Evolutionary conservation across 768 basidiomycete species (phyloP), one percentile per base, ranked within the genome.

Genomic region (Hysterangium stoloniferum): DNA sequence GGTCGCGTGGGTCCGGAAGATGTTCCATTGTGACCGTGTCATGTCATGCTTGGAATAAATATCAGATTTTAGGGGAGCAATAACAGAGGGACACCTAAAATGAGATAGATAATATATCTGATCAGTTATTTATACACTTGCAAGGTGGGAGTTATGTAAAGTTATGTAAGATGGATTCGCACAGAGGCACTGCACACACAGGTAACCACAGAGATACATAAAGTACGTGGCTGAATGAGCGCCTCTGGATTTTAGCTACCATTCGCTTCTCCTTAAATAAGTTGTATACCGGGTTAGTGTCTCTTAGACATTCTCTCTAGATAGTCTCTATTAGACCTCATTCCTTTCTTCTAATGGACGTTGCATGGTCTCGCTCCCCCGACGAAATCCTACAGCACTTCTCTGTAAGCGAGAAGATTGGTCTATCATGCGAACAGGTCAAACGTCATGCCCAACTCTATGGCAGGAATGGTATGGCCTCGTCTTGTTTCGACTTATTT

Each of bases 311-410:
- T 2, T 40, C 31, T 52, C 28, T 24, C 29, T 50, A 43, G 41
- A 36, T 42, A 52, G 47, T 29, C 20, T 31, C 49, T 45, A 8
- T 28, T 48, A 22, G 47, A 27, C 13, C 19, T 15, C 12, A 17
- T 37, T 38, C 37, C 46, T 47, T 33, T 53, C 58, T 52, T 56
- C 55, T 57, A 59, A 79, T 88, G 75, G 82, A 88, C 54, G 67
- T 71, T 52, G 87, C 90, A 41, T 96, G 92, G 92, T 83, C 88
- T 42, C 73, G 73, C 58, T 70, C 80, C 36, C 76, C 84, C 6
- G 63, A 78, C 46, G 77, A 86, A 46, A 74, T 90, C 48, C 72
- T 92, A 44, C 78, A 79, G 54, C 77, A 86, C 66, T 95, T 82
- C 64, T 64, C 70, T 28, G 87, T 90, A 31, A 75, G 88, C 59